phyloP scores from a whole-genome alignment of 2,329 filamentous ascomycete species.

The Stachybotrys echinatus region DNA sequence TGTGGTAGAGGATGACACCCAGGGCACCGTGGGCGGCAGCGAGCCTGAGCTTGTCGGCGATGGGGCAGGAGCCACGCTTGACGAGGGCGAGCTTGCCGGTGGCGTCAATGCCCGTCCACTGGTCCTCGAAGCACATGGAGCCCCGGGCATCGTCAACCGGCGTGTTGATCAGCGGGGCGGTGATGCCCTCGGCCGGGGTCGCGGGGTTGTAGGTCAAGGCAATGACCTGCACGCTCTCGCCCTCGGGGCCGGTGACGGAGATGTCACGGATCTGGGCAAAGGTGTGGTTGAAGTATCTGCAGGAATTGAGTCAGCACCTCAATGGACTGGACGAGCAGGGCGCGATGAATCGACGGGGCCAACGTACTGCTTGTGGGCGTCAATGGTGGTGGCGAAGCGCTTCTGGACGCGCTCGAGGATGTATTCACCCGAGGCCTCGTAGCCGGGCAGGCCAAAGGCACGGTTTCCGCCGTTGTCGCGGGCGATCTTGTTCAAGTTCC shows the following conservation, averaged over 20 bases:
- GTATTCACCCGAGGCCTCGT: slow-evolving; percentile 1
- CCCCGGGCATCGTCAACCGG: slow-evolving; percentile 30
- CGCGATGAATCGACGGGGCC: background rate
- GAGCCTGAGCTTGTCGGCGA: slow-evolving; percentile 35
- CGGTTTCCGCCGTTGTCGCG: slow-evolving; percentile 52
- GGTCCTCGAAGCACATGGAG: slow-evolving; percentile 31
- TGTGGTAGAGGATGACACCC: slow-evolving; percentile 56
- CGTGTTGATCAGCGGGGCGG: slow-evolving; percentile 24
- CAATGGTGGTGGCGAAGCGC: slow-evolving; percentile 25
- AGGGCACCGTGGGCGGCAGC: slow-evolving; percentile 34
- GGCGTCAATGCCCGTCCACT: slow-evolving; percentile 35
- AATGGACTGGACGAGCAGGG: too few species aligned
- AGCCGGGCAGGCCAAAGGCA: slow-evolving; percentile 22
- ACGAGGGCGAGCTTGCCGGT: slow-evolving; percentile 37
- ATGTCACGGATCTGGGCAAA: slow-evolving; percentile 31
- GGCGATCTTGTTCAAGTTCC: slow-evolving; percentile 49
- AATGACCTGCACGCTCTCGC: background rate
- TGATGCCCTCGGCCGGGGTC: slow-evolving; percentile 16
- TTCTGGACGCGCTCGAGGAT: slow-evolving; percentile 2
- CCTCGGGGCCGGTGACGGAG: slow-evolving; percentile 1
- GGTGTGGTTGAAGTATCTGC: slow-evolving; percentile 35
- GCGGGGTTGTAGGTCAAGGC: background rate
- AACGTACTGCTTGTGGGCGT: slow-evolving; percentile 34
- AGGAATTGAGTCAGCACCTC: background rate
- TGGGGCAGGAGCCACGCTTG: slow-evolving; percentile 37